Evolutionary conservation across 2,329 filamentous ascomycete species (phyloP), one percentile per base, ranked within the genome.

Genomic region (Graphiopsis chlorocephala): DNA sequence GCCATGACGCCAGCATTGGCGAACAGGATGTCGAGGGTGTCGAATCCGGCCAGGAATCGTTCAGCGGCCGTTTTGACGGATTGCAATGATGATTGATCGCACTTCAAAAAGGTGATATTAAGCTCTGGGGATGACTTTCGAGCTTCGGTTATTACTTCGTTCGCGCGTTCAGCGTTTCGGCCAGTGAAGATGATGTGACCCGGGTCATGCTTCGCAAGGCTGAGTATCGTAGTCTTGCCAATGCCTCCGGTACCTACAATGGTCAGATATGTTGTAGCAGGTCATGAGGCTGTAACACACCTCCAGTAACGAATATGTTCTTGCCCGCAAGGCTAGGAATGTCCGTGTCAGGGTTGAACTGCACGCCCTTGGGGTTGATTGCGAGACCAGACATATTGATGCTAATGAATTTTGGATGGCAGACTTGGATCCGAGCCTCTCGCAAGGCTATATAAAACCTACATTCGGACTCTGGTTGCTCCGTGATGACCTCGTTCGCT

Each of bases 1-100:
- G 70, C 72, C 74, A 80, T 81, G 61, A 82, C 75, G 52, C 80
- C 81, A 10, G 65, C 64, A 23, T 67, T 65, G 61, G 64, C 38
- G 47, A 63, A 35, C 2, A 67, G 23, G 17, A 66, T 57, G 42
- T 66, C 58, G 5, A 66, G 45, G 1, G 26, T 28, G 42, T 45
- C 57, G 17, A 38, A 35, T 14, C 14, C 20, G 55, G 55, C 31
- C 2, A 57, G 33, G 15, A 57, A 57, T 15, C 12, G 25, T 6
- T 72, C 71, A 1, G 80, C 82, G 0, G 80, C 82, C 2, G 74
- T 67, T 5, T 75, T 78, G 69, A 86, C 78, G 20, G 82, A 84
- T 15, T 75, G 70, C 42, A 86, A 79, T 0, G 83, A 84, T 0
- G 79, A 71, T 14, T 86, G 76, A 68, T 86, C 83, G 31, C 84